A percentile compares a stretch with the other conserved stretches of the same genome.
Conservation (phyloP, 2,329 filamentous ascomycete genomes). For the Colletotrichum sp. region DNA sequence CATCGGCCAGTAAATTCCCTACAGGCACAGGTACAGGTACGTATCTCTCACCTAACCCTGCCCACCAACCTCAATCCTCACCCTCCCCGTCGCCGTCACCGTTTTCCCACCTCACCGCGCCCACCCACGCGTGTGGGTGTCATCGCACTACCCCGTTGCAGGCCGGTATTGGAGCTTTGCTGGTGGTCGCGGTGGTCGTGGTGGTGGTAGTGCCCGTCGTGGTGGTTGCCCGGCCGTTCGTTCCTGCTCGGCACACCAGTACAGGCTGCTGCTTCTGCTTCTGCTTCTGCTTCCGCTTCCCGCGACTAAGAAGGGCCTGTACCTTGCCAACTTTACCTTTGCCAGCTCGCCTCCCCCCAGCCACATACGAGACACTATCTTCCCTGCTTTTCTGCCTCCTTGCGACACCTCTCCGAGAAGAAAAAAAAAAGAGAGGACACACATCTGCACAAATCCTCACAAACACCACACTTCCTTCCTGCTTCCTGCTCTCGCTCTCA, state of each 20-base stretch:
- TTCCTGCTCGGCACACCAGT: slow-evolving; percentile 1
- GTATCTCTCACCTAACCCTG: background rate
- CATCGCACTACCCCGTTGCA: background rate
- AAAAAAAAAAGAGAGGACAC: background rate
- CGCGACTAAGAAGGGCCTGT: background rate
- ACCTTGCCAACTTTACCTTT: background rate
- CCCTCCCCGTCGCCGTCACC: background rate
- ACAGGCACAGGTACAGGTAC: background rate
- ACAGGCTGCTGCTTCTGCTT: background rate
- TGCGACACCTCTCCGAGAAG: slow-evolving; percentile 14
- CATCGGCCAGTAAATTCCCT: slow-evolving; percentile 1
- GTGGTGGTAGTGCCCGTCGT: background rate
- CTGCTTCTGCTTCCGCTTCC: background rate
- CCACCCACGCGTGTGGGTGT: background rate
- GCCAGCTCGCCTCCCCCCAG: slow-evolving; percentile 21
- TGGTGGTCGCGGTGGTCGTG: background rate
- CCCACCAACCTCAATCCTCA: background rate
- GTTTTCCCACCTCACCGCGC: background rate
- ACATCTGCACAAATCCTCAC: background rate
- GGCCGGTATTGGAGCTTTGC: background rate
- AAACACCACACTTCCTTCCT: background rate
- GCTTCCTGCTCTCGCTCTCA: background rate
- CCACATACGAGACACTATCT: slow-evolving; percentile 28
- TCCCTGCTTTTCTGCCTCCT: slow-evolving; percentile 29
- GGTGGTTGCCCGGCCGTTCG: slow-evolving; percentile 11